Conservation (phyloP, 2,329 filamentous ascomycete species). For the Alternaria burnsii region DNA sequence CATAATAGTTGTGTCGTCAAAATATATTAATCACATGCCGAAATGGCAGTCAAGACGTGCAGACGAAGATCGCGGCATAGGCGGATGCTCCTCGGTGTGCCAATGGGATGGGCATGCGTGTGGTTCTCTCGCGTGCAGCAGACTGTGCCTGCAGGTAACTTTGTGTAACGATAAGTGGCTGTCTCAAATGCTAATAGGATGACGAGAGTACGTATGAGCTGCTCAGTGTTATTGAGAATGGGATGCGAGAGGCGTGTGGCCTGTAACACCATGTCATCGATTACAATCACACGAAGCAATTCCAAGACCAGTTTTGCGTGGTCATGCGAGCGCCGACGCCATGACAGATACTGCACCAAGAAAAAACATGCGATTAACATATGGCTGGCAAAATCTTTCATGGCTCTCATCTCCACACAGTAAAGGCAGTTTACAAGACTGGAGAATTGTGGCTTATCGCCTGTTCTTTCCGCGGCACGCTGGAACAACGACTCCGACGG, state of each 20-base stretch:
- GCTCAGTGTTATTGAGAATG: slow-evolving; percentile 6
- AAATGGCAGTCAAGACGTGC: neutral
- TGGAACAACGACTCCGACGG: slow-evolving; percentile 1
- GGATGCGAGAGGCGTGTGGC: slow-evolving; percentile 5
- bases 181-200: slow-evolving; percentile 13
- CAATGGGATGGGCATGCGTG: slow-evolving; percentile 1
- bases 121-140: slow-evolving; percentile 14
- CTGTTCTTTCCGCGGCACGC: neutral
- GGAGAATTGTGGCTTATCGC: neutral
- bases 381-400: neutral
- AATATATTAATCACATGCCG: slow-evolving; percentile 6
- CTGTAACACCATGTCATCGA: slow-evolving; percentile 17
- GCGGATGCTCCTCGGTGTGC: slow-evolving; percentile 8
- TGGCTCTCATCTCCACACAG: neutral
- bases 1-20: slow-evolving; percentile 7
- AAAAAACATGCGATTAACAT: slow-evolving; percentile 3
- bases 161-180: slow-evolving; percentile 11
- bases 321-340: slow-evolving; percentile 26
- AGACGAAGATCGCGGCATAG: neutral
- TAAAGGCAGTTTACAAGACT: neutral
- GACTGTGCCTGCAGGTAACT: neutral
- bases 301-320: slow-evolving; percentile 20
- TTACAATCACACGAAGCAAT: slow-evolving; percentile 20
- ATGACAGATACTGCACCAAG: neutral
- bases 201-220: slow-evolving; percentile 3